phyloP scores from a whole-genome alignment of 805 yeast species.

The Hanseniaspora vineae region DNA sequence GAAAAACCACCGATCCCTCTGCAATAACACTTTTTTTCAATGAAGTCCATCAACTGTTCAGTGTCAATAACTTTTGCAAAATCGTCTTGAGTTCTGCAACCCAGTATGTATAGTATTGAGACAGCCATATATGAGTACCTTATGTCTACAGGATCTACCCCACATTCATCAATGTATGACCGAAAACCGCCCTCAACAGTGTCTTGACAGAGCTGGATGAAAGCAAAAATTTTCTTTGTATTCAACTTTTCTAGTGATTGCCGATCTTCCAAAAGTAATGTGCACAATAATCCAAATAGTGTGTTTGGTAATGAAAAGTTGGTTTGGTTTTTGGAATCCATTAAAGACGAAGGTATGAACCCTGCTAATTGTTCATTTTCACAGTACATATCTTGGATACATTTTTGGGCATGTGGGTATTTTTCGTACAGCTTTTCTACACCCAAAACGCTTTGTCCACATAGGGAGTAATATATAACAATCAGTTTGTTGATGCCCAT shows the following conservation, averaged over 20 bases:
- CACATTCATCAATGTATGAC: constrained; percentile 25
- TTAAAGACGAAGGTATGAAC: constrained; percentile 14
- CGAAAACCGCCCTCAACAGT: constrained; percentile 41
- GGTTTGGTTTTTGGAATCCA: constrained; percentile 7
- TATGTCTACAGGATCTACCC: constrained; percentile 51
- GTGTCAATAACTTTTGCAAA: constrained; percentile 30
- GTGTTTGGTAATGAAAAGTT: constrained; percentile 62
- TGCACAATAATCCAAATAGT: constrained; percentile 50
- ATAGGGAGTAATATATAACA: neutral
- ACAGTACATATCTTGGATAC: neutral
- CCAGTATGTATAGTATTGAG: constrained; percentile 42
- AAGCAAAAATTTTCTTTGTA: constrained; percentile 31
- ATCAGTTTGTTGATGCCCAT: neutral
- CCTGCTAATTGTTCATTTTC: constrained; percentile 15
- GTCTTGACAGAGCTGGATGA: constrained; percentile 49
- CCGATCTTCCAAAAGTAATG: constrained; percentile 38
- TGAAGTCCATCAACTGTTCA: constrained; percentile 26
- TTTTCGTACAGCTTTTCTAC: neutral
- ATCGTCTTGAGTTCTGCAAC: constrained; percentile 13
- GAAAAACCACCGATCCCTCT: constrained; percentile 64
- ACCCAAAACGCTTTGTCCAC: constrained; percentile 3
- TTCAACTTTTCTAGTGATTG: constrained; percentile 30
- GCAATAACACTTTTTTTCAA: constrained; percentile 22
- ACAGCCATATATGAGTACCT: constrained; percentile 66
- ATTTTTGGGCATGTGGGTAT: neutral